phyloP scores from a whole-genome alignment of 2,329 filamentous ascomycete species.

The Raffaelea ambrosiae region DNA sequence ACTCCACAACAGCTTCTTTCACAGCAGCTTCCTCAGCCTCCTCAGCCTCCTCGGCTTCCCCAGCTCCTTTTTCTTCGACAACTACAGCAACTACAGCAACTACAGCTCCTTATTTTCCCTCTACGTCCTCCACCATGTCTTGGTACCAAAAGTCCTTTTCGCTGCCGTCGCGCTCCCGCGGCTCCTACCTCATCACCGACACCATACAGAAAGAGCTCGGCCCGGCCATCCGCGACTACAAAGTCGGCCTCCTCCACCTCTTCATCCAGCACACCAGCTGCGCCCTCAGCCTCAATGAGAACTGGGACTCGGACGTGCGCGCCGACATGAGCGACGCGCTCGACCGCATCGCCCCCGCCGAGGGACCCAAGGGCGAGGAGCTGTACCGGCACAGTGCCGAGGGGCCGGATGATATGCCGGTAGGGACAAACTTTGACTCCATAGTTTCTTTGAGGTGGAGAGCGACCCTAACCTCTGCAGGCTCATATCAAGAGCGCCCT shows the following conservation, averaged over 20 bases:
- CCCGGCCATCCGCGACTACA: conserved; percentile 78
- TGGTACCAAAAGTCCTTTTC: conserved; percentile 83
- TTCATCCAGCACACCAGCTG: conserved; percentile 96
- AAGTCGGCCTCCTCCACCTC: conserved; percentile 76
- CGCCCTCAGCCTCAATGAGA: conserved; percentile 88
- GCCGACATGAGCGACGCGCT: conserved; percentile 90
- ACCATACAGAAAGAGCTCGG: conserved; percentile 57
- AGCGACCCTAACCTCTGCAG: conserved; percentile 25
- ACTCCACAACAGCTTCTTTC: too few species aligned
- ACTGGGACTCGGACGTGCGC: conserved; percentile 77
- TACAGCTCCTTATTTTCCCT: too few species aligned
- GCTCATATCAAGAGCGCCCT: conserved; percentile 91
- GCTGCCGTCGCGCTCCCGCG: conserved; percentile 67
- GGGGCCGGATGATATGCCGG: conserved; percentile 90
- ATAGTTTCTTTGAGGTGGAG: not conserved
- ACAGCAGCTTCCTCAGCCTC: too few species aligned
- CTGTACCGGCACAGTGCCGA: conserved; percentile 81
- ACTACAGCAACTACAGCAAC: too few species aligned
- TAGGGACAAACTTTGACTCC: conserved; percentile 22
- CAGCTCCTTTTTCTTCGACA: too few species aligned
- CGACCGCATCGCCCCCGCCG: conserved; percentile 77
- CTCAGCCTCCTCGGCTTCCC: too few species aligned
- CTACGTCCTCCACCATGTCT: conserved; percentile 39
- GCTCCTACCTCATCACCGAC: conserved; percentile 85
- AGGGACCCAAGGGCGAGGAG: conserved; percentile 60